These are phyloP conservation scores for Pythium biforme DNA, from an alignment of 352 stramenopile genomes.

Conservation along the genomic window DNA sequence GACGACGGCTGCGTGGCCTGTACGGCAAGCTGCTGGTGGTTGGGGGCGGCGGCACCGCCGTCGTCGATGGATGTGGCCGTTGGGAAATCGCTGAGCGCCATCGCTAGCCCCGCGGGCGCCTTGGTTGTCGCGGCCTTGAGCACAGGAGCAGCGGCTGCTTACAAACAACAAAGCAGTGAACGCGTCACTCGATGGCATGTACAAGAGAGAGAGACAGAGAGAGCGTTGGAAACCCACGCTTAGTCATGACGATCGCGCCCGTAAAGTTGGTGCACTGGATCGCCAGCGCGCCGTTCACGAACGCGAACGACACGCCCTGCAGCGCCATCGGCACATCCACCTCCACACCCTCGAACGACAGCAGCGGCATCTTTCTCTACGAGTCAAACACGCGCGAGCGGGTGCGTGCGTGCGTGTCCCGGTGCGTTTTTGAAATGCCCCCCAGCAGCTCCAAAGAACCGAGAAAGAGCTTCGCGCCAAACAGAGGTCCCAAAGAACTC, in stretches of 20 bases:
- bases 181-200: background rate
- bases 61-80: conserved; percentile 1
- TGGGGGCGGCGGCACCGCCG: background rate
- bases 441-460: too few relatives aligned
- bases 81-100: conserved; percentile 24
- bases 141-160: background rate
- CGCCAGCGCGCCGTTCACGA: conserved; percentile 50
- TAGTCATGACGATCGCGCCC: conserved; percentile 63
- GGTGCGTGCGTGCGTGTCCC: too few relatives aligned
- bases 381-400: background rate
- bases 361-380: conserved; percentile 44
- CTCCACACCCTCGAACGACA: conserved; percentile 77
- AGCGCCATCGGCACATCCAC: conserved; percentile 66
- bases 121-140: too few relatives aligned
- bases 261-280: conserved; percentile 79
- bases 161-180: background rate
- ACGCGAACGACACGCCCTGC: conserved; percentile 64
- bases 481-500: too few relatives aligned
- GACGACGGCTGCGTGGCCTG: conserved; percentile 17
- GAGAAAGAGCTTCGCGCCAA: too few relatives aligned
- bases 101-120: conserved; percentile 6
- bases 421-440: too few relatives aligned
- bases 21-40: conserved; percentile 19
- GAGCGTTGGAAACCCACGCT: conserved; percentile 29
- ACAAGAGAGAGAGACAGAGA: background rate